Conservation (phyloP, 148 eudicot species). For the Vaccinium darrowii region DNA sequence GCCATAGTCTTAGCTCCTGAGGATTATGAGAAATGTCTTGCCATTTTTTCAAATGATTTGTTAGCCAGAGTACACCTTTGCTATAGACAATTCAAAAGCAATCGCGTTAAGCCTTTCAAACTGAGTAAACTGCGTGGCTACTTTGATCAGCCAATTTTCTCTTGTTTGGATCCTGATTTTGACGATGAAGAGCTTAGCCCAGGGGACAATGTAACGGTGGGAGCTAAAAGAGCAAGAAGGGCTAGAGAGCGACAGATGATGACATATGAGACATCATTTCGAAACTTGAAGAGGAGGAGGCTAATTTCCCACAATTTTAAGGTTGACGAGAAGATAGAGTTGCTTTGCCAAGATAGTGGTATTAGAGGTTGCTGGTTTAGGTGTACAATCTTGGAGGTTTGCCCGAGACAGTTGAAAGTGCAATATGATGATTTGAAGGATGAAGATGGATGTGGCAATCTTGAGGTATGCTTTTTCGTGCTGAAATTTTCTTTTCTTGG, state of each 20-base stretch:
- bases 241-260: constrained; percentile 37
- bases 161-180: constrained; percentile 66
- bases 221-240: constrained; percentile 67
- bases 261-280: constrained; percentile 30
- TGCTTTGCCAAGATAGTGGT: constrained; percentile 90
- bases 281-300: constrained; percentile 25
- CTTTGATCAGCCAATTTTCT: constrained; percentile 69
- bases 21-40: constrained; percentile 71
- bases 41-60: constrained; percentile 50
- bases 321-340: constrained; percentile 64
- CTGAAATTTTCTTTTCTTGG: neutral
- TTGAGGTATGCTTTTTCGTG: constrained; percentile 54
- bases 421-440: constrained; percentile 78
- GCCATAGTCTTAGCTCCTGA: constrained; percentile 82
- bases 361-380: constrained; percentile 96
- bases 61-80: constrained; percentile 72
- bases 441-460: constrained; percentile 68
- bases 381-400: constrained; percentile 65
- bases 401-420: constrained; percentile 61
- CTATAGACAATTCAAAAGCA: constrained; percentile 73
- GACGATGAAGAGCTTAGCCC: constrained; percentile 47
- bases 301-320: constrained; percentile 26
- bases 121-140: constrained; percentile 83
- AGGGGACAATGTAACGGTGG: constrained; percentile 48
- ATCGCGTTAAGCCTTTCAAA: constrained; percentile 81